These are phyloP conservation scores for Rostrohypoxylon terebratum DNA, from an alignment of 495 filamentous ascomycete genomes.

Conservation along the genomic window DNA sequence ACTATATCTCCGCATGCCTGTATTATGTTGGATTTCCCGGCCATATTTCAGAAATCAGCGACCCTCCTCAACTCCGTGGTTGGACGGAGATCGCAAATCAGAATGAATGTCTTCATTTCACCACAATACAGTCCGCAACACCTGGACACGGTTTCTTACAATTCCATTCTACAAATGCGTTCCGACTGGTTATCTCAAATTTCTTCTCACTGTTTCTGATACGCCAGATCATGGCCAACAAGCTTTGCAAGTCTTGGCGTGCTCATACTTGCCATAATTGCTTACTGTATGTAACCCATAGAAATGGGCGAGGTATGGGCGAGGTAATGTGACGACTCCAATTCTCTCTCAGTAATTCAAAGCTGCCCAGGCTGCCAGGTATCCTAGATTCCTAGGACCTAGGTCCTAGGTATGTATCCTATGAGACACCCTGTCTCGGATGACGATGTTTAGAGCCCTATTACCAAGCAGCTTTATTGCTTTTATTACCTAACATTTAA, in stretches of 20 bases:
- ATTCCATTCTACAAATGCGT: conserved; percentile 12
- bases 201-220: conserved; percentile 26
- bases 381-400: no score
- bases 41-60: not conserved
- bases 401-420: no score
- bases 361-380: no score
- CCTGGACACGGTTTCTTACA: not conserved
- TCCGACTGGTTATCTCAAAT: conserved; percentile 25
- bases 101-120: conserved; percentile 10
- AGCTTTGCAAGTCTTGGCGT: conserved; percentile 44
- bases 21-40: conserved; percentile 2
- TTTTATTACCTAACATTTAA: conserved; percentile 32
- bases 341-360: conserved; percentile 44
- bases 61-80: not conserved
- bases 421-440: conserved; percentile 39
- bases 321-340: conserved; percentile 46
- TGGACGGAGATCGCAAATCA: conserved; percentile 7
- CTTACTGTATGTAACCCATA: conserved; percentile 48
- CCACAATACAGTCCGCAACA: no score
- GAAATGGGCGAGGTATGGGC: conserved; percentile 34
- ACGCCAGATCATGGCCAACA: conserved; percentile 31
- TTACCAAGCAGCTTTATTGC: conserved; percentile 31
- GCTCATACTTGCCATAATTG: conserved; percentile 41
- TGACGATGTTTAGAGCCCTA: conserved; percentile 35
- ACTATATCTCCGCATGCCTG: not conserved